Conservation (phyloP, 2,329 filamentous ascomycete genomes). For the Paraphoma chrysanthemicola region DNA sequence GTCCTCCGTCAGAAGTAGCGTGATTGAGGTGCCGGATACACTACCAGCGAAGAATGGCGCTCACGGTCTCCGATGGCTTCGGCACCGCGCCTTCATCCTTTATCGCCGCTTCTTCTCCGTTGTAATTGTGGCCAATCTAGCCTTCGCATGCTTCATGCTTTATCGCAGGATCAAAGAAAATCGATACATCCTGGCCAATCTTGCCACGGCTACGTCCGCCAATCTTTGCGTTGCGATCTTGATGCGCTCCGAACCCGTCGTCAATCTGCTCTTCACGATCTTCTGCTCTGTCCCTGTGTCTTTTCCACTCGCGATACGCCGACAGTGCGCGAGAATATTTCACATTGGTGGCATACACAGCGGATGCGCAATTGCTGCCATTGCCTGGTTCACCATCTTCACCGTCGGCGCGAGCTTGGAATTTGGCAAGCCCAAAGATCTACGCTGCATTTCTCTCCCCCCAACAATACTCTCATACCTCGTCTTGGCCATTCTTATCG, state of each 20-base stretch:
- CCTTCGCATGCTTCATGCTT: slow-evolving; percentile 35
- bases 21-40: slow-evolving; percentile 21
- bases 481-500: slow-evolving; percentile 35
- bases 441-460: slow-evolving; percentile 25
- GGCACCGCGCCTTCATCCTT: slow-evolving; percentile 39
- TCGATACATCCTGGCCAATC: slow-evolving; percentile 29
- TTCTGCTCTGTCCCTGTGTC: slow-evolving; percentile 44
- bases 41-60: slow-evolving; percentile 35
- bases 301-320: slow-evolving; percentile 40
- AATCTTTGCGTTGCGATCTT: slow-evolving; percentile 45
- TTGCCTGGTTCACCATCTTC: slow-evolving; percentile 55
- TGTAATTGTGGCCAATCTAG: slow-evolving; percentile 35
- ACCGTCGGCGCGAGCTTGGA: slow-evolving; percentile 46
- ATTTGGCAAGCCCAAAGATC: slow-evolving; percentile 27
- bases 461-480: slow-evolving; percentile 40
- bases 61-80: slow-evolving; percentile 39
- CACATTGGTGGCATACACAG: slow-evolving; percentile 49
- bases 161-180: slow-evolving; percentile 25
- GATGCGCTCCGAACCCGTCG: slow-evolving; percentile 46
- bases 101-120: slow-evolving; percentile 42
- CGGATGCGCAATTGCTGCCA: slow-evolving; percentile 43
- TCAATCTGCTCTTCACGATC: slow-evolving; percentile 45
- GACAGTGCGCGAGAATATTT: slow-evolving; percentile 43
- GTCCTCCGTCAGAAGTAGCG: slow-evolving; percentile 10
- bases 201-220: slow-evolving; percentile 47